Evolutionary conservation across 2,329 filamentous ascomycete species (phyloP), one percentile per base, ranked within the genome.

Genomic region (Colletotrichum gigasporum): DNA sequence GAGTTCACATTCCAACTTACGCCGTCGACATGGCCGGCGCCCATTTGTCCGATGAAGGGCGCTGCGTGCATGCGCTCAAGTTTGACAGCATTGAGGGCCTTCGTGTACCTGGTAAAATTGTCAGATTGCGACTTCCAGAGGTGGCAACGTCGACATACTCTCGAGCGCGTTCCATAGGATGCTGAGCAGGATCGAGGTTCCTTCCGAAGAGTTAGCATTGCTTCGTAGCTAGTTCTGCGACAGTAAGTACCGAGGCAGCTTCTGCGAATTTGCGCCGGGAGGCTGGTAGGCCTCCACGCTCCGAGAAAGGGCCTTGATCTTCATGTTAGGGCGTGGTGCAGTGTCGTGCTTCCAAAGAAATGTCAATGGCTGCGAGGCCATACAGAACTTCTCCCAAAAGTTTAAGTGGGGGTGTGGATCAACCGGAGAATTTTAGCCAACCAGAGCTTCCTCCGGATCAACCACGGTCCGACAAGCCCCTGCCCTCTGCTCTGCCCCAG

Each of bases 1-100:
- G 14, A 7, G 14, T 5, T 16, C 8, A 6, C 3, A 4, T 52
- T 28, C 35, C 16, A 9, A 92, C 62, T n/a, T 55, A 65, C 89
- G 67, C 96, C 96, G 73, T 99, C 96, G 59, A 97, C 92, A 79
- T 99, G 96, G 18, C 96, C 95, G 30, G 88, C 85, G 56, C 95
- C 95, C 22, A 99, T 87, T 76, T 97, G 93, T 1, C 87, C 92
- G 44, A 99, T 80, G 73, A 97, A 97, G 3, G 83, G 82, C 63
- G 81, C 80, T 7, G 83, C 86, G 77, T 97, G 97, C 91, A 97
- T 95, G 71, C 94, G 91, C 80, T 97, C 93, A 66, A 97, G 81
- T 78, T 97, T 97, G 63, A 94, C 93, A 24, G 94, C 94, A 87
- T 93, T 86, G 68, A 87, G 77, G 7, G 84, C 84, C 58, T 84